A percentile compares a stretch with the other conserved stretches of the same genome.
Conservation (phyloP, 768 basidiomycete species). For the Roridomyces roridus region DNA sequence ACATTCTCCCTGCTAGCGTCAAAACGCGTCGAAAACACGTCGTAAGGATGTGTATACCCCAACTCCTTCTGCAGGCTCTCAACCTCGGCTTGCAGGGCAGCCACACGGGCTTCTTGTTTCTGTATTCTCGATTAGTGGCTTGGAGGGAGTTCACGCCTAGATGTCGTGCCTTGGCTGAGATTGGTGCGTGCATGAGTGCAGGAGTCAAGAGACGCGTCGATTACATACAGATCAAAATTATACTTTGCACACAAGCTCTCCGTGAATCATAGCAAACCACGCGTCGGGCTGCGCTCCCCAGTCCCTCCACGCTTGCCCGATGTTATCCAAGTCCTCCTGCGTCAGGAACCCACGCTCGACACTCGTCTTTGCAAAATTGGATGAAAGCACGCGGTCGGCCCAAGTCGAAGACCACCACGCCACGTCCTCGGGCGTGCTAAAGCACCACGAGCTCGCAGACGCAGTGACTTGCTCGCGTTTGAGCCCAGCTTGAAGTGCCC, state of each 20-base stretch:
- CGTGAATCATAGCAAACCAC: conserved; percentile 39
- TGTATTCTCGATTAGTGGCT: conserved; percentile 29
- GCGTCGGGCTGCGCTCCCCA: conserved; percentile 40
- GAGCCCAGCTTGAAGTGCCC: conserved; percentile 46
- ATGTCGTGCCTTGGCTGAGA: conserved; percentile 21
- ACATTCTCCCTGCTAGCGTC: conserved; percentile 35
- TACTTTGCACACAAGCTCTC: conserved; percentile 35
- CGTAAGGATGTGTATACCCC: conserved; percentile 43
- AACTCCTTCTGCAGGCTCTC: conserved; percentile 51
- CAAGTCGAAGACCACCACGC: conserved; percentile 45
- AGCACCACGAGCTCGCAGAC: conserved; percentile 43
- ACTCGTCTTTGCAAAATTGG: conserved; percentile 38
- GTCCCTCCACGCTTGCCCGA: conserved; percentile 18
- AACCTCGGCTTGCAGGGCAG: conserved; percentile 55
- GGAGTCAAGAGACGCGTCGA: neutral
- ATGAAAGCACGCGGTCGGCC: conserved; percentile 43
- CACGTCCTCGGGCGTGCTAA: conserved; percentile 39
- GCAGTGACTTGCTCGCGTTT: conserved; percentile 30
- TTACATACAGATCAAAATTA: neutral
- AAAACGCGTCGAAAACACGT: neutral
- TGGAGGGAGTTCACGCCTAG: neutral
- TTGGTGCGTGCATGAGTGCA: conserved; percentile 24
- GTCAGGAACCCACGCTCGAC: conserved; percentile 30
- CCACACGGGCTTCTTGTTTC: conserved; percentile 58
- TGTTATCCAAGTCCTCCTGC: conserved; percentile 14